Base-by-base conservation (phyloP, 1,284 basidiomycete species). In the Fomitopsis pinicola region DNA sequence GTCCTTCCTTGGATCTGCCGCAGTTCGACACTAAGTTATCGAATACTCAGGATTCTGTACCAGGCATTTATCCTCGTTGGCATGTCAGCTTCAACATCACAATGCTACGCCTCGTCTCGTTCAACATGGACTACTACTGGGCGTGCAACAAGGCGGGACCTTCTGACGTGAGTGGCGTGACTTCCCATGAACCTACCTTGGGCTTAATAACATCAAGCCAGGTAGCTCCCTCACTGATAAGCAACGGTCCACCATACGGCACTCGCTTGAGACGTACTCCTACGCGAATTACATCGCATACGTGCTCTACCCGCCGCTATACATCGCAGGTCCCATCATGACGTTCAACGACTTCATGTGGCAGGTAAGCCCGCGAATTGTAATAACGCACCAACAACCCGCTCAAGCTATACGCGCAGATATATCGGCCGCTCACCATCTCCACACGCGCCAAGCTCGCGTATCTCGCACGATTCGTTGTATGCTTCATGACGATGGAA, bases 11-110 rank as follows among this genome's bases (percentile, higher is more conserved):
- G 30, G 22, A n/a, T 5, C 12, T 1, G 26, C n/a, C 15, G 45
- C 33, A 40, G 36, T 40, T 5, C 8, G 6, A 19, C 42, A 45
- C 22, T 45, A 14, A 45, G 38, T 8, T 15, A 15, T 45, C 8
- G 8, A 4, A 19, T 26, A 12, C 30, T 33, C 66, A 97, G 91
- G 95, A 98, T 72, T 69, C 62, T 42, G 87, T 83, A 63, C 69
- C 75, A 77, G 97, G 80, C 54, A 85, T 80, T 59, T 95, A 84
- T 66, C 92, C 95, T 5, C 81, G 95, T 36, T 99, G 97, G 97
- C 87, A 98, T 69, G 84, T 98, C 71, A 87, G 82, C 68, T 98
- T 97, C 82, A 99, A 99, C 74, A 96, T 99, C 68, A 96, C 95
- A 2, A 97, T 97, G 92, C 82, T 99, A 38, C 85, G 97, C 15